Evolutionary conservation across 371 early-diverging fungal genomes (phyloP).

Genomic region (Caulochytrium protostelioides): DNA sequence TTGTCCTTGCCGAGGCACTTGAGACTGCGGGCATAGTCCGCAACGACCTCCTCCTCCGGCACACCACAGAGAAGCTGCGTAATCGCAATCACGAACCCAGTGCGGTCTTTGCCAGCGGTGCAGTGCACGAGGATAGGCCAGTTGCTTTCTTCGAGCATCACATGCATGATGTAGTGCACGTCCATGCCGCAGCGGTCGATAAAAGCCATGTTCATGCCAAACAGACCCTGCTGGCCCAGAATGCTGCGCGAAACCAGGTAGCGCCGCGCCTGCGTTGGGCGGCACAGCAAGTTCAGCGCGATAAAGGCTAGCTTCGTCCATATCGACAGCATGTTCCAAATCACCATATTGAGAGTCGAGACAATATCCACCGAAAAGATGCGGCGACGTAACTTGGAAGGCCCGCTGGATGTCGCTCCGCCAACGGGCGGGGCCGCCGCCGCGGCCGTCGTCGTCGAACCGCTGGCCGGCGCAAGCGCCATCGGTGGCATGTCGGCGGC

Average conservation of each 20-base stretch:
- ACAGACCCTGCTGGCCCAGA: conserved; percentile 18
- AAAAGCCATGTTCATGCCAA: conserved; percentile 35
- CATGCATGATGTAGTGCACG: conserved; percentile 23
- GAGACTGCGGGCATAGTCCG: conserved; percentile 43
- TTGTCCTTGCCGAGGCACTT: conserved; percentile 23
- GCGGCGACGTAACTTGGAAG: too few relatives aligned
- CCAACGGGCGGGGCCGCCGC: too few relatives aligned
- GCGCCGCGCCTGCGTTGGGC: neutral
- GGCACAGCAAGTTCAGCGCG: neutral
- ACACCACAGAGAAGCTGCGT: conserved; percentile 43
- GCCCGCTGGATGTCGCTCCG: too few relatives aligned
- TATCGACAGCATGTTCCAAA: neutral
- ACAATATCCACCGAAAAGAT: too few relatives aligned
- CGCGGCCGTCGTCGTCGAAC: too few relatives aligned
- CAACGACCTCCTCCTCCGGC: conserved; percentile 43
- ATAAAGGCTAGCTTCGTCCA: neutral
- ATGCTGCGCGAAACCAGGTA: conserved; percentile 1
- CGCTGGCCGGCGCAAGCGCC: too few relatives aligned
- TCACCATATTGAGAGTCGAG: conserved; percentile 1
- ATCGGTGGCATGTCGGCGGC: too few relatives aligned
- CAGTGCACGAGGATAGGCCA: conserved; percentile 59
- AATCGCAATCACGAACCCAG: conserved; percentile 52
- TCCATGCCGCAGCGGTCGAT: conserved; percentile 29
- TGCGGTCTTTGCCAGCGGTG: conserved; percentile 74
- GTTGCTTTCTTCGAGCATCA: conserved; percentile 27